phyloP scores from a whole-genome alignment of 192 early-diverging fungal species.

The Coemansia sp. region DNA sequence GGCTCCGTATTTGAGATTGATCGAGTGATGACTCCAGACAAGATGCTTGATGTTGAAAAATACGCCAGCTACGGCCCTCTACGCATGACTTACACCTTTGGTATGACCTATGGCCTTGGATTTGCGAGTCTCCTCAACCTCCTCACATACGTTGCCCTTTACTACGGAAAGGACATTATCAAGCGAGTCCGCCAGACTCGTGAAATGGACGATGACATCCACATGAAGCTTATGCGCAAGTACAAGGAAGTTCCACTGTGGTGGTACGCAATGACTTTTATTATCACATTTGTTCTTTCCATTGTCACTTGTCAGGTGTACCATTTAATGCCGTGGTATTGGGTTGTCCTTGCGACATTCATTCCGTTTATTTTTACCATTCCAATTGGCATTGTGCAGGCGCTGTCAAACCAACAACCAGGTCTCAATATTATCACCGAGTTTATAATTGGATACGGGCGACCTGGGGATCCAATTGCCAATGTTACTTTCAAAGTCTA shows the following conservation, averaged over 20 bases:
- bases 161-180: slow-evolving; percentile 70
- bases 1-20: slow-evolving; percentile 60
- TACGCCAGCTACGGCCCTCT: slow-evolving; percentile 65
- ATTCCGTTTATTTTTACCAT: slow-evolving; percentile 68
- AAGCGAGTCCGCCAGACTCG: slow-evolving; percentile 61
- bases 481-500: slow-evolving; percentile 88
- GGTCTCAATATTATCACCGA: slow-evolving; percentile 85
- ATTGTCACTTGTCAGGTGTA: slow-evolving; percentile 52
- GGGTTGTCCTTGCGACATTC: slow-evolving; percentile 61
- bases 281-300: slow-evolving; percentile 38
- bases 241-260: slow-evolving; percentile 78
- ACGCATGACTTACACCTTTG: slow-evolving; percentile 69
- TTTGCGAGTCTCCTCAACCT: slow-evolving; percentile 70
- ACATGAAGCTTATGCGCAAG: slow-evolving; percentile 69
- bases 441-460: slow-evolving; percentile 75
- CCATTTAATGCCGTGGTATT: slow-evolving; percentile 67
- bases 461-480: slow-evolving; percentile 77
- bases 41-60: slow-evolving; percentile 55
- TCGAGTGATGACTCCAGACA: slow-evolving; percentile 60
- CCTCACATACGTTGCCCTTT: slow-evolving; percentile 63
- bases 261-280: slow-evolving; percentile 59
- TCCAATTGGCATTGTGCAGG: slow-evolving; percentile 80
- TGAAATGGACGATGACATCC: slow-evolving; percentile 68
- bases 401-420: slow-evolving; percentile 74
- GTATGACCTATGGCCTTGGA: slow-evolving; percentile 67